Evolutionary conservation across 208 protist species (phyloP), one percentile per base, ranked within the genome.

Genomic region (Perkinsela sp.): DNA sequence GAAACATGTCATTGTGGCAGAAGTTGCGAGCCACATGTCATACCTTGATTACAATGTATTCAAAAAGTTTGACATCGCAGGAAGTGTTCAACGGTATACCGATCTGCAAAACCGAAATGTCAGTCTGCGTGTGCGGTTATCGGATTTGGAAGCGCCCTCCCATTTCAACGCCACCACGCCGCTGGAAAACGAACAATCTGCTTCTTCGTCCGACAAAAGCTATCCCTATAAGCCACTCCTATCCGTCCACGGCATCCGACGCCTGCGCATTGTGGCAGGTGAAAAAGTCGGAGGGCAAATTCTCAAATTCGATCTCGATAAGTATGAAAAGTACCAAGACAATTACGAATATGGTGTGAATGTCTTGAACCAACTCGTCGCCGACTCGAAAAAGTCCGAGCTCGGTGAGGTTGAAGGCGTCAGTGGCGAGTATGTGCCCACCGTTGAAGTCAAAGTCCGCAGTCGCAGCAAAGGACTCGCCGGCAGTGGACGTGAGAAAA

Each of bases 71-170:
- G 86, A 91, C 72, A 89, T 83, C 82, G 83, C 88, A 67, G 86
- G 86, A 30, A 89, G 86, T 82, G 88, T 89, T 68, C 86, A 91
- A 71, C 83, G 86, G 68, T 89, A 89, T 82, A 72, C 83, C 15
- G 86, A 91, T 70, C 70, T 91, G 31, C 86, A 91, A 74, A 89
- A 89, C 74, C 83, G 86, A 48, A 91, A 91, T 73, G 82, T 91
- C 6, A 87, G 80, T 1, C 70, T 91, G 2, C 78, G 81, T 15
- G 88, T 80, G 75, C 81, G 82, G 28, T 73, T 91, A 16, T 76
- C 82, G 70, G 83, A 89, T 68, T 69, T 91, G 57, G 82, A 84
- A 72, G 81, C 82, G 0, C 77, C 40, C 6, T 57, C 40, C 13
- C 40, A 57, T 22, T n/a, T n/a, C n/a, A n/a, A n/a, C n/a, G n/a